phyloP scores from a whole-genome alignment of 176 grass and related monocot species.

The Cymbopogon citratus region DNA sequence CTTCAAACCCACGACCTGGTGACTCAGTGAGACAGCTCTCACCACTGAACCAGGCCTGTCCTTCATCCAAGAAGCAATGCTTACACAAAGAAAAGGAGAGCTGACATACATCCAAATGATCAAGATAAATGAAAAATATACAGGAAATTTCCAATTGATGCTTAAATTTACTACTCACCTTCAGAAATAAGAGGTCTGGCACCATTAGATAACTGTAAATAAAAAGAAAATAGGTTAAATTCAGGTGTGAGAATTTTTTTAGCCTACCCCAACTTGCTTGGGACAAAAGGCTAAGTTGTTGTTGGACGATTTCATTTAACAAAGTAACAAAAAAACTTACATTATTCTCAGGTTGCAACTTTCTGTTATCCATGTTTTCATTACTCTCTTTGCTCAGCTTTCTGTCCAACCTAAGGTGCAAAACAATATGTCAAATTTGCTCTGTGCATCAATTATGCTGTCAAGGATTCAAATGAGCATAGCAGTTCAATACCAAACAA shows the following conservation, averaged over 20 bases:
- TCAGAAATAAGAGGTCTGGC: slow-evolving; percentile 26
- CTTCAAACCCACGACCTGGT: no score
- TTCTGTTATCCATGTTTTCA: slow-evolving; percentile 18
- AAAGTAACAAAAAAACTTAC: slow-evolving; percentile 17
- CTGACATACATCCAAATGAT: background rate
- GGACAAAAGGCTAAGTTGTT: no score
- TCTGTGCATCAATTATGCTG: background rate
- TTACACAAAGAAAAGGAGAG: background rate
- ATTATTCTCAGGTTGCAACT: slow-evolving; percentile 24
- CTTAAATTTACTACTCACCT: slow-evolving; percentile 37
- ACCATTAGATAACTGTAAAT: slow-evolving; percentile 28
- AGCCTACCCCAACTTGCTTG: no score
- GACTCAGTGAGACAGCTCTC: no score
- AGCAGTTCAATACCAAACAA: background rate
- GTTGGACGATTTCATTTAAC: background rate
- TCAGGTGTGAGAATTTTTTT: background rate
- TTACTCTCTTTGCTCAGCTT: slow-evolving; percentile 36
- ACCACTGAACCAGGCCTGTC: no score
- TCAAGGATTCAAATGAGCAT: background rate
- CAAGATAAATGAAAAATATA: background rate
- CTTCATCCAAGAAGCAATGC: background rate
- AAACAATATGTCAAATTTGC: background rate
- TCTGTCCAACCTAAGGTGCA: slow-evolving; percentile 38
- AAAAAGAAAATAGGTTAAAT: background rate
- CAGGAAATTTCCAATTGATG: background rate